These are phyloP conservation scores for Stephanodiscus minutulus DNA, from an alignment of 108 stramenopile genomes.

Conservation along the genomic window DNA sequence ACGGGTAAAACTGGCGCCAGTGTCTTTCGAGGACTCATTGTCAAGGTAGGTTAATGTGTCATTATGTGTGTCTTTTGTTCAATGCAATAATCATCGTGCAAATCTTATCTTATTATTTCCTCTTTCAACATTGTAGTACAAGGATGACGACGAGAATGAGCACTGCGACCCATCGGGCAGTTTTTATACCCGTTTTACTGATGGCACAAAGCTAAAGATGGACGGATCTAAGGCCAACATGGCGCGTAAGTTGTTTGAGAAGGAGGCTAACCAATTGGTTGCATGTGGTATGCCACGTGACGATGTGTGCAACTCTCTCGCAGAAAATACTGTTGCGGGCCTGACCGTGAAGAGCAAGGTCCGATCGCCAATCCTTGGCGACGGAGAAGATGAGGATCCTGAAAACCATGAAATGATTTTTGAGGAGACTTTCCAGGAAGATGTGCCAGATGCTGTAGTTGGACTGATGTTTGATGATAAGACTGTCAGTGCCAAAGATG, in stretches of 20 bases:
- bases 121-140: slow-evolving; percentile 12
- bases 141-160: slow-evolving; percentile 27
- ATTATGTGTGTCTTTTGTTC: neutral
- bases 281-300: slow-evolving; percentile 29
- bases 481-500: neutral
- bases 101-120: neutral
- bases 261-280: slow-evolving; percentile 30
- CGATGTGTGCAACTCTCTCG: slow-evolving; percentile 4
- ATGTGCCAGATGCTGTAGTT: slow-evolving; percentile 32
- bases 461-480: slow-evolving; percentile 14
- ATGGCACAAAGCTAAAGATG: slow-evolving; percentile 36
- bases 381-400: slow-evolving; percentile 31
- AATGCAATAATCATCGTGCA: neutral
- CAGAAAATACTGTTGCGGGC: slow-evolving; percentile 11
- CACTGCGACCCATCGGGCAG: slow-evolving; percentile 24
- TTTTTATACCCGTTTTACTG: slow-evolving; percentile 25
- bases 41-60: neutral
- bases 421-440: slow-evolving; percentile 35
- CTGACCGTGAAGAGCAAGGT: slow-evolving; percentile 2
- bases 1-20: slow-evolving; percentile 10
- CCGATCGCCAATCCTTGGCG: slow-evolving; percentile 24
- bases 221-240: slow-evolving; percentile 25
- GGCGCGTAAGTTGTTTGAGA: slow-evolving; percentile 32
- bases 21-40: slow-evolving; percentile 15
- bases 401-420: slow-evolving; percentile 37